Evolutionary conservation across 306 rosid genomes (phyloP).

Genomic region (Cucurbita argyrosperma): DNA sequence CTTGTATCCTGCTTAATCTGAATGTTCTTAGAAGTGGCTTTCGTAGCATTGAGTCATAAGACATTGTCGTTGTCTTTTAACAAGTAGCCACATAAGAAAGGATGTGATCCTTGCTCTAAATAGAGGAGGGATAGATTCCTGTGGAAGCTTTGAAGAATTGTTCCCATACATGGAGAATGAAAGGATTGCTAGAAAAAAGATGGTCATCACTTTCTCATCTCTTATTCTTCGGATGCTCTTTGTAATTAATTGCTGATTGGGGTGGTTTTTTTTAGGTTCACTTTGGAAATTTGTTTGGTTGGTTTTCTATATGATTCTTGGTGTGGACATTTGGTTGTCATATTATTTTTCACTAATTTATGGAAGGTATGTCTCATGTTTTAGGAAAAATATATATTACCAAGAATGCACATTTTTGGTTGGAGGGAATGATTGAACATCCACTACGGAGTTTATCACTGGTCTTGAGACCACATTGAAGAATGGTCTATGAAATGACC

Average conservation of each 20-base stretch:
- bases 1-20: not conserved
- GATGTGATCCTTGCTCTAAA: not conserved
- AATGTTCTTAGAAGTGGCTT: not conserved
- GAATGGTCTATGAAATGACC: too few relatives aligned
- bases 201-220: not conserved
- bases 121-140: not conserved
- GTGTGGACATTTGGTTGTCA: not conserved
- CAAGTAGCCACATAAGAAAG: not conserved
- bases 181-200: not conserved
- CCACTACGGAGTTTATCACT: too few relatives aligned
- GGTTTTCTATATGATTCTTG: not conserved
- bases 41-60: not conserved
- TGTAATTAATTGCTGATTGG: not conserved
- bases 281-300: not conserved
- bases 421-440: too few relatives aligned
- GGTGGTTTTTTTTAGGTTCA: not conserved
- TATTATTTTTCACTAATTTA: not conserved
- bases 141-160: not conserved
- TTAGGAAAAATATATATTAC: not conserved
- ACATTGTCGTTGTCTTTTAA: not conserved
- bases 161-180: not conserved
- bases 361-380: too few relatives aligned
- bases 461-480: too few relatives aligned
- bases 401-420: not conserved
- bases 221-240: not conserved